Evolutionary conservation across 139 green algal genomes (phyloP).

Genomic region (Asterochloris erici): DNA sequence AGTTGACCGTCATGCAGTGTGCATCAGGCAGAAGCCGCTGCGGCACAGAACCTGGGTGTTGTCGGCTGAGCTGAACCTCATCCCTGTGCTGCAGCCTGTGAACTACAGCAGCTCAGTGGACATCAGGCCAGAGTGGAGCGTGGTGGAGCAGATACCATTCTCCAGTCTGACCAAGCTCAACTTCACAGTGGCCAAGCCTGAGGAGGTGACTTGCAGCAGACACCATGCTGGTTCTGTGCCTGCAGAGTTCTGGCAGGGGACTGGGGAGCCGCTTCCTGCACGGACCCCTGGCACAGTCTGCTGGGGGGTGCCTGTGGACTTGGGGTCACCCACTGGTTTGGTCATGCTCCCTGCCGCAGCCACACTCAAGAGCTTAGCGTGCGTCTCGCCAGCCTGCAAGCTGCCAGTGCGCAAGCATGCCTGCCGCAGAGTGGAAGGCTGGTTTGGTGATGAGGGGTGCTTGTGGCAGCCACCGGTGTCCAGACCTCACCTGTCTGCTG

Average conservation of each 20-base stretch:
- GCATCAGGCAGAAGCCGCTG: neutral
- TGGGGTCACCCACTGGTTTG: no score
- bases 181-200: constrained; percentile 45
- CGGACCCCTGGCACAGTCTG: no score
- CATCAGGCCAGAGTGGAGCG: constrained; percentile 89
- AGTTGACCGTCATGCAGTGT: neutral
- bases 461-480: no score
- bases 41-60: neutral
- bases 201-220: neutral
- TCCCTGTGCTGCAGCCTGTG: constrained; percentile 26
- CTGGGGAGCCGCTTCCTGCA: no score
- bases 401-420: no score
- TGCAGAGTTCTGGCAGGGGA: neutral
- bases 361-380: no score
- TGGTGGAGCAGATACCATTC: constrained; percentile 93
- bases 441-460: no score
- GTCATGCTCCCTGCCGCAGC: no score
- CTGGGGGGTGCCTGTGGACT: no score
- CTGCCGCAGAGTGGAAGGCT: no score
- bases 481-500: no score
- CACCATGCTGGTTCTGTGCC: neutral
- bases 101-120: constrained; percentile 83
- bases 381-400: no score
- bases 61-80: neutral
- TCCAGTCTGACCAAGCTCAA: constrained; percentile 78